phyloP scores from a whole-genome alignment of 352 stramenopile species.

The Pythium dissimile region DNA sequence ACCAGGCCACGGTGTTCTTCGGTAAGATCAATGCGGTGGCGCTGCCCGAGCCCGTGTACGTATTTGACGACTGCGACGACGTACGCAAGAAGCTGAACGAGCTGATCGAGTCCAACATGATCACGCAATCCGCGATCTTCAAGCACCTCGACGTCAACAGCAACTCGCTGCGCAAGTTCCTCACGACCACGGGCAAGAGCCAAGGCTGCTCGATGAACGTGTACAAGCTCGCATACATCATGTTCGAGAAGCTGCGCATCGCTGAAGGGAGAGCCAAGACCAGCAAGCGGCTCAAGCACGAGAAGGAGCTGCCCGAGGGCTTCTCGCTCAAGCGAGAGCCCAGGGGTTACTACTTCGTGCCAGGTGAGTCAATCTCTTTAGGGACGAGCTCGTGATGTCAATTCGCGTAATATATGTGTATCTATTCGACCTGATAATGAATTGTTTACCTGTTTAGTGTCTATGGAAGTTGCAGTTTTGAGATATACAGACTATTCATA shows the following conservation, averaged over 20 bases:
- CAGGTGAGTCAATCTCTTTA: neutral
- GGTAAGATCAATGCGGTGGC: conserved; percentile 33
- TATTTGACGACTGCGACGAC: conserved; percentile 58
- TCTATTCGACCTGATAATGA: neutral
- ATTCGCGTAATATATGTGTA: neutral
- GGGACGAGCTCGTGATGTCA: neutral
- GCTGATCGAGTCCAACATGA: conserved; percentile 33
- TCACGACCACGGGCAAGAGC: conserved; percentile 44
- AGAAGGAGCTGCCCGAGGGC: conserved; percentile 21
- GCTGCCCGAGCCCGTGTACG: conserved; percentile 34
- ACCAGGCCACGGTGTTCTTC: conserved; percentile 29
- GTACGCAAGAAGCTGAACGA: conserved; percentile 48
- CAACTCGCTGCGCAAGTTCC: conserved; percentile 46
- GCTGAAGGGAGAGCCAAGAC: conserved; percentile 38
- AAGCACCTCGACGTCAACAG: conserved; percentile 36
- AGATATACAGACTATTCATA: neutral
- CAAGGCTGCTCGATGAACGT: conserved; percentile 46
- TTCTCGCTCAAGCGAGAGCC: conserved; percentile 28
- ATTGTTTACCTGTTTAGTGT: neutral
- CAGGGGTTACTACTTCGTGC: conserved; percentile 2
- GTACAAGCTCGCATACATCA: conserved; percentile 43
- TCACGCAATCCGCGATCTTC: conserved; percentile 41
- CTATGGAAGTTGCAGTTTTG: neutral
- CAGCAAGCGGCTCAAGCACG: conserved; percentile 38
- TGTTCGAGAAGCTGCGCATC: conserved; percentile 60